A percentile compares a stretch with the other conserved stretches of the same genome.
Conservation (phyloP, 140 eudicot species). For the Cichorium intybus region DNA sequence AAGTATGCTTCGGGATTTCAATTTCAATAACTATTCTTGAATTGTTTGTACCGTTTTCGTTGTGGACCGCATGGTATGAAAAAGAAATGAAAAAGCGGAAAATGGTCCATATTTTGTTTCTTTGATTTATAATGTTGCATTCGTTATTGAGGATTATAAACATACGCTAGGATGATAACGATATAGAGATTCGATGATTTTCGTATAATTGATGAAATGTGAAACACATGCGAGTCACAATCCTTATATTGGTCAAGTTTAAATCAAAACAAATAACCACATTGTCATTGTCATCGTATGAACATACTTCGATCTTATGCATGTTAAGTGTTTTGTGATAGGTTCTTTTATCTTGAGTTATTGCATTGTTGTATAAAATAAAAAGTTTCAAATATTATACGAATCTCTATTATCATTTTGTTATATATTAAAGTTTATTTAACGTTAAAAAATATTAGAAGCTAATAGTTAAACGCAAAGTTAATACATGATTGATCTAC, state of each 20-base stretch:
- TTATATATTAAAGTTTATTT: too few relatives aligned
- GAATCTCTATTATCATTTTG: neutral
- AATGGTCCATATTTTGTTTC: constrained; percentile 14
- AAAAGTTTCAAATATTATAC: too few relatives aligned
- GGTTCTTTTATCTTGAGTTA: neutral
- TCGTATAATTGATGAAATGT: constrained; percentile 9
- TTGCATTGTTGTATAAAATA: neutral
- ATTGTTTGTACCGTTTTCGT: neutral
- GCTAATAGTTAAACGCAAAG: too few relatives aligned
- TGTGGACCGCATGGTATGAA: constrained; percentile 23
- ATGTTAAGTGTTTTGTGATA: neutral
- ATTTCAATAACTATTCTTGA: neutral
- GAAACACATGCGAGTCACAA: neutral
- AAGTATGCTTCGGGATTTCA: too few relatives aligned
- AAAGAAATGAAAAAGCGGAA: constrained; percentile 7
- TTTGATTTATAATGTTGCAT: constrained; percentile 3
- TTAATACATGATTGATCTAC: too few relatives aligned
- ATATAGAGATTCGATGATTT: constrained; percentile 14
- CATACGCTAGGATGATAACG: constrained; percentile 1
- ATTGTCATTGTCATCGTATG: neutral
- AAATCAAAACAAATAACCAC: neutral
- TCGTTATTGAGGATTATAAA: neutral
- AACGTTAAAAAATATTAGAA: too few relatives aligned
- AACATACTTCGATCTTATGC: neutral
- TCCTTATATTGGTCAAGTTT: neutral